Percentiles rank a stretch among this genome's conserved stretches.
Conservation (phyloP, 2,329 filamentous ascomycete genomes). For the Calonectria leucothoes region DNA sequence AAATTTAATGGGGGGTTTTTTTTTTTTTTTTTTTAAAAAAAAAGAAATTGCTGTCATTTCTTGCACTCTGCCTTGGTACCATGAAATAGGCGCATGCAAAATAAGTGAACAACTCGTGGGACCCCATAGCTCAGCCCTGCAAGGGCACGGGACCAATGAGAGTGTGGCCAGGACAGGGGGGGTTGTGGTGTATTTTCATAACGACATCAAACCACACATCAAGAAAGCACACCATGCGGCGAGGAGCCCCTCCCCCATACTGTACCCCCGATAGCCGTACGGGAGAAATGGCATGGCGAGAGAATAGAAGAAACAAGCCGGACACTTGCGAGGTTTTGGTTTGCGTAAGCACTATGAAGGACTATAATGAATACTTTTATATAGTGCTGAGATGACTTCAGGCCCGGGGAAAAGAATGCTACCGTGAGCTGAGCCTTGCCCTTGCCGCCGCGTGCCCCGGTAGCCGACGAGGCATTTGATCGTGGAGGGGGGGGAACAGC, state of each 20-base stretch:
- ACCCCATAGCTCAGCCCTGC: background rate
- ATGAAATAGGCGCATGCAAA: background rate
- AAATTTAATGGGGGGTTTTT: no score
- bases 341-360: background rate
- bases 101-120: background rate
- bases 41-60: background rate
- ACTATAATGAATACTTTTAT: no score
- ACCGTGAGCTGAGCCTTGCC: background rate
- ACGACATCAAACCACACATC: background rate
- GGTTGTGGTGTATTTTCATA: background rate
- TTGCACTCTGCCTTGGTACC: no score
- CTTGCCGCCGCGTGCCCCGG: background rate
- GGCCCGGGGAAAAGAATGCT: no score
- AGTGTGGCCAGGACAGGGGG: background rate
- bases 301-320: background rate
- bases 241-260: background rate
- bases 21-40: no score
- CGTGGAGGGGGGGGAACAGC: background rate
- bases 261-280: background rate
- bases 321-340: background rate
- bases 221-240: slow-evolving; percentile 17
- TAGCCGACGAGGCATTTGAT: slow-evolving; percentile 26
- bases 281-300: background rate
- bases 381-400: background rate
- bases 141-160: background rate